phyloP scores from a whole-genome alignment of 306 rosid genomes.

The Citrullus mucosospermus region DNA sequence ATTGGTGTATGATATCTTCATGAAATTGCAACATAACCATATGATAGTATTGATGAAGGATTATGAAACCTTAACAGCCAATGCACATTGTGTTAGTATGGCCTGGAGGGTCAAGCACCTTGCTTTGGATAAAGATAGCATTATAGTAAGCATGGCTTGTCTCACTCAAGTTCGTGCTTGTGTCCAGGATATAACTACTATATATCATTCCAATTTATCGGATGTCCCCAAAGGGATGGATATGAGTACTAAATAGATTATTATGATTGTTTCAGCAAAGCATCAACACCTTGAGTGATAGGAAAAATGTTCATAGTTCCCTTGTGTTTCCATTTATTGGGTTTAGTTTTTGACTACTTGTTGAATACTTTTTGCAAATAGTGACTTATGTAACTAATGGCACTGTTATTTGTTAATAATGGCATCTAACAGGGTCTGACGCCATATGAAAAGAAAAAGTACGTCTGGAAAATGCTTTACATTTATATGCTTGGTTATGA shows the following conservation, averaged over 20 bases:
- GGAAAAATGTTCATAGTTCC: not conserved
- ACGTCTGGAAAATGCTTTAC: conserved; percentile 99
- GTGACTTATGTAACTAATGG: not conserved
- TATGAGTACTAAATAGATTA: not conserved
- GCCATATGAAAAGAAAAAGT: conserved; percentile 94
- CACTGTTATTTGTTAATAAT: not conserved
- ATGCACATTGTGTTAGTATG: not conserved
- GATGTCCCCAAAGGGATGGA: not conserved
- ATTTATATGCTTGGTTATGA: conserved; percentile 94
- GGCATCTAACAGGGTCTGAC: conserved; percentile 61
- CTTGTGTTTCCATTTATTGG: not conserved
- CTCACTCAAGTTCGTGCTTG: not conserved
- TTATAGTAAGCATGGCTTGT: not conserved
- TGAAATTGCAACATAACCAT: not conserved
- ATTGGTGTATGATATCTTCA: not conserved
- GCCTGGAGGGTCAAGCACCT: not conserved
- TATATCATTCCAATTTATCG: not conserved
- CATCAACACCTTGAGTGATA: not conserved
- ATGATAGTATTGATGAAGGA: not conserved
- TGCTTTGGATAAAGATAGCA: not conserved
- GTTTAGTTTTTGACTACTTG: not conserved
- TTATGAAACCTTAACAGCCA: not conserved
- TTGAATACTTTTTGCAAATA: not conserved
- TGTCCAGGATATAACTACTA: not conserved
- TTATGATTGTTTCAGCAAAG: not conserved